Conservation (phyloP, 495 filamentous ascomycete species). For the Mytilinidion resinicola region DNA sequence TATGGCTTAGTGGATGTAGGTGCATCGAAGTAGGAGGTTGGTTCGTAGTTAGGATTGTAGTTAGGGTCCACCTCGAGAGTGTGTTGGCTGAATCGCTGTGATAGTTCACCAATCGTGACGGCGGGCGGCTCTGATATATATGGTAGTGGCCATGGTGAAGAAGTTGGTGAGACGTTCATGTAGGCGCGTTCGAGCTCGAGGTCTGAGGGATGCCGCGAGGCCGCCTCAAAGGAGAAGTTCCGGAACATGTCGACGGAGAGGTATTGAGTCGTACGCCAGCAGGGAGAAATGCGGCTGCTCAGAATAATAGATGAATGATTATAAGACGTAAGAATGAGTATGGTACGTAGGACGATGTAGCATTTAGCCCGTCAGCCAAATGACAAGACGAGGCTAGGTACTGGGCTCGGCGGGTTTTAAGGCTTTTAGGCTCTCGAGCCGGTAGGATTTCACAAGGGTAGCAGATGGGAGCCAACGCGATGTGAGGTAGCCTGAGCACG, state of each 20-base stretch:
- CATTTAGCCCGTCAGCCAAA: not conserved
- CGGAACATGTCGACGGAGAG: constrained; percentile 17
- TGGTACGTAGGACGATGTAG: not conserved
- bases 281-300: not conserved
- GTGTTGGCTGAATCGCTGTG: constrained; percentile 13
- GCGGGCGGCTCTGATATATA: constrained; percentile 11
- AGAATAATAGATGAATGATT: not conserved
- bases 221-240: constrained; percentile 24
- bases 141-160: not conserved
- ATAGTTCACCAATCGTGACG: constrained; percentile 22
- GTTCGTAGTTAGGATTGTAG: constrained; percentile 4
- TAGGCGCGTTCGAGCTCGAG: constrained; percentile 19
- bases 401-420: no score
- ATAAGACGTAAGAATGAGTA: not conserved
- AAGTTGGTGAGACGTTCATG: constrained; percentile 25
- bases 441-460: no score
- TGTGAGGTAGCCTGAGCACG: not conserved
- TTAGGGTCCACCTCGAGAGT: constrained; percentile 9
- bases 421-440: no score
- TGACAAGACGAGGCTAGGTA: not conserved
- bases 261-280: not conserved
- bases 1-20: constrained; percentile 16
- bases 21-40: constrained; percentile 9
- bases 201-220: constrained; percentile 10
- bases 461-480: not conserved